Evolutionary conservation across 2,329 filamentous ascomycete species (phyloP).

Genomic region (Teratosphaeria nubilosa): DNA sequence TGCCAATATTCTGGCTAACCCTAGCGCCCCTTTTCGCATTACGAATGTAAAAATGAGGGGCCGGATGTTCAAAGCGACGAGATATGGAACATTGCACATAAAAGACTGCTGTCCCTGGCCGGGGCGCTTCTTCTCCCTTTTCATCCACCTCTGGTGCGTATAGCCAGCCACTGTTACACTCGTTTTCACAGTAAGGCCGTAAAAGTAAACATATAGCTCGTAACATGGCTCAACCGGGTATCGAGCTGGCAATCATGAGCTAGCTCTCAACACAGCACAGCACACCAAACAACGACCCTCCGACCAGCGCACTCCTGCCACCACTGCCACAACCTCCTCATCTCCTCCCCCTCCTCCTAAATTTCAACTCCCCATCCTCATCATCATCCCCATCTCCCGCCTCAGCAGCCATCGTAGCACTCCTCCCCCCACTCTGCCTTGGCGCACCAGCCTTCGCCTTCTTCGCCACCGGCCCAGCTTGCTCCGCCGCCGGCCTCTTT

Average conservation of each 20-base stretch:
- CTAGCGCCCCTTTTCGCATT: neutral
- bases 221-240: neutral
- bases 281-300: neutral
- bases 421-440: slow-evolving; percentile 15
- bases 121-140: no score
- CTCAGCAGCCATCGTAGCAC: slow-evolving; percentile 2
- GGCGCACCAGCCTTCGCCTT: slow-evolving; percentile 19
- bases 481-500: slow-evolving; percentile 17
- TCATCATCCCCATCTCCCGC: slow-evolving; percentile 23
- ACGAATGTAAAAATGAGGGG: no score
- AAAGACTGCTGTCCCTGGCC: no score
- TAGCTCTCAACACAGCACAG: neutral
- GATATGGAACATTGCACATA: no score
- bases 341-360: slow-evolving; percentile 32
- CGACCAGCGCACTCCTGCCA: neutral
- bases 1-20: no score
- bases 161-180: no score
- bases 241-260: no score
- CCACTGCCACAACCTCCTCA: neutral
- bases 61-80: no score
- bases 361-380: slow-evolving; percentile 45
- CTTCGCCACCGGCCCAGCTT: slow-evolving; percentile 18
- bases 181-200: no score
- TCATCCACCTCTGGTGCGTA: no score
- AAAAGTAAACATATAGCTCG: neutral